Conservation (phyloP, 2,329 filamentous ascomycete species). For the Delphinella strobiligena region DNA sequence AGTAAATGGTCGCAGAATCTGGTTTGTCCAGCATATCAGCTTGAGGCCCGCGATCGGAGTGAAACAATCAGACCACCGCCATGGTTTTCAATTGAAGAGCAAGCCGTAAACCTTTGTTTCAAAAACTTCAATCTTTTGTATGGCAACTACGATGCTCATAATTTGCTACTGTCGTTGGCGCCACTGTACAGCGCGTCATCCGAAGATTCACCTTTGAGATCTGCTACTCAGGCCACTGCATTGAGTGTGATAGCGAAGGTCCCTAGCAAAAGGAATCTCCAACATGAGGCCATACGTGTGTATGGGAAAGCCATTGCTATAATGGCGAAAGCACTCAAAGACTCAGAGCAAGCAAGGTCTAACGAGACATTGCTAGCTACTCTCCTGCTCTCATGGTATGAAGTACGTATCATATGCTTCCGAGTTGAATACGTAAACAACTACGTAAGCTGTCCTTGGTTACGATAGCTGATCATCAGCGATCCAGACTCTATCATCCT, state of each 20-base stretch:
- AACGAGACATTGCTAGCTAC: conserved; percentile 50
- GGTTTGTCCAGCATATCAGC: not conserved
- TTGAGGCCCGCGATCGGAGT: not conserved
- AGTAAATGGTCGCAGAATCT: not conserved
- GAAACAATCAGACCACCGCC: not conserved
- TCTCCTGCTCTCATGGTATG: conserved; percentile 48
- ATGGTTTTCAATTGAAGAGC: conserved; percentile 4
- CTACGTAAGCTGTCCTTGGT: too few relatives aligned
- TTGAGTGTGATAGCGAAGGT: conserved; percentile 7
- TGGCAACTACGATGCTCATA: not conserved
- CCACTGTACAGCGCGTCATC: conserved; percentile 4
- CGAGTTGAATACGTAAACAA: too few relatives aligned
- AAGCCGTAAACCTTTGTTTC: conserved; percentile 6
- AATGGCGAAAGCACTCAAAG: conserved; percentile 40
- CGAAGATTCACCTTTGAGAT: conserved; percentile 2
- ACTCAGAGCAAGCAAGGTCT: conserved; percentile 37
- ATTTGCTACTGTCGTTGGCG: conserved; percentile 4
- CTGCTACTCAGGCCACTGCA: conserved; percentile 5
- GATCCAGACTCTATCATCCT: conserved; percentile 6
- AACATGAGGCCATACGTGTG: not conserved
- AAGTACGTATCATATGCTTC: conserved; percentile 29
- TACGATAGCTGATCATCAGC: too few relatives aligned
- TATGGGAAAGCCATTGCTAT: conserved; percentile 5
- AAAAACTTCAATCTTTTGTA: conserved; percentile 5
- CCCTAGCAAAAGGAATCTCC: conserved; percentile 1